Evolutionary conservation across 495 filamentous ascomycete species (phyloP), one percentile per base, ranked within the genome.

Genomic region (Xanthoparmelia taractica): DNA sequence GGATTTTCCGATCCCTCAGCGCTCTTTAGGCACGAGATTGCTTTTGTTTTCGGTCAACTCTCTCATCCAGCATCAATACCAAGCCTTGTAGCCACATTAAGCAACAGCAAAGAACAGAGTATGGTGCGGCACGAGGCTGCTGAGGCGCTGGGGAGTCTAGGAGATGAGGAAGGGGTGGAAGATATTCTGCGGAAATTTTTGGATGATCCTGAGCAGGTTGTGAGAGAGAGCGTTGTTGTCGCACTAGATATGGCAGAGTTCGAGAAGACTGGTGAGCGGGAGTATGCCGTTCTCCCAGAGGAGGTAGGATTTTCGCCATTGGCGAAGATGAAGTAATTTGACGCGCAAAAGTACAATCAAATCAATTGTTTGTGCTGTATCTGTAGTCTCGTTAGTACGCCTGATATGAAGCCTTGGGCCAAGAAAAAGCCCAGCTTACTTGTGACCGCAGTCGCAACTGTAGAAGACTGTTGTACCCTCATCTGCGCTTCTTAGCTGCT

Each of bases 121-220:
- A 99, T 99, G 94, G 94, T 99, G 64, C 85, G 94, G 62, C 94
- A 99, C 72, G 94, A 99, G 73, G 94, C 94, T 54, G 94, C 95
- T 7, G 94, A 99, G 75, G 94, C 94, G 29, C 85, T 99, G n/a
- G 94, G 94, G 10, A 96, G 92, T 68, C 80, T 99, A 29, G 94
- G 93, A 23, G 91, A 94, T 31, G 91, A 95, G 69, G 89, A 95
- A 59, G 93, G 92, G 15, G 95, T 97, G 33, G 92, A 96, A 70
- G 86, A 89, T 59, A 87, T 84, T 5, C 71, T 99, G 74, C 88
- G 84, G 76, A 81, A 79, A 65, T 97, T 96, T 76, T 75, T 96
- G 57, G 80, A 96, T 68, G 95, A 97, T 73, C 84, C 87, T 47
- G 94, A 97, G 74, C 83, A 89, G 68, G 91, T 99, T 4, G 94